Base-by-base conservation (phyloP, 2,329 filamentous ascomycete species). In the Alternaria viburni region DNA sequence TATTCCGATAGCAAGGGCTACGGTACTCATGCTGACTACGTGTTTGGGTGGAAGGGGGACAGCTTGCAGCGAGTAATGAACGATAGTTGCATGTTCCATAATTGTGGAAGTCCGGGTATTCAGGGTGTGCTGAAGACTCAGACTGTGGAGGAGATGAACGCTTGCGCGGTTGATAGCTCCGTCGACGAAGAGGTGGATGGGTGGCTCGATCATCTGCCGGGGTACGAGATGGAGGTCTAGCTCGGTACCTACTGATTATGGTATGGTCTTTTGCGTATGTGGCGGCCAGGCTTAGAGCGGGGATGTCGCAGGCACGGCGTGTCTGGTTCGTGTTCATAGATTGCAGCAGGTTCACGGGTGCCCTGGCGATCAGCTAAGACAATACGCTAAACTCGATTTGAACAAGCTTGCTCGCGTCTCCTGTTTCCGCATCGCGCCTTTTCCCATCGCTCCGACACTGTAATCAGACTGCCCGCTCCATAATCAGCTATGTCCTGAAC, bases 21-120 rank as follows among this genome's bases (percentile, higher is more conserved):
- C 43, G 71, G 71, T 11, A 69, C 72, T 19, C 71, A 75, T 52
- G 70, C 69, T 3, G 66, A 73, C 46, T 73, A 73, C 47, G 66
- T 73, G 63, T 73, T 73, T 64, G 70, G 70, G 5, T 75, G 70
- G 74, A 73, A 76, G 54, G 74, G 71, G 25, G 74, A 77, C 51
- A 57, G 67, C 6, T 57, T 77, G 17, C 74, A 77, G 51, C 30
- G 71, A 61, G 52, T 65, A 13, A 72, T 75, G 64, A 71, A 75
- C 47, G 62, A 66, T 45, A 63, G 45, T 13, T 73, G 70, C 32
- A 67, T 76, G 54, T 74, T 79, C 46, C 64, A 66, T 44, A 30
- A n/a, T 5, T 71, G 67, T 56, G 65, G 65, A 19, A 69, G 64
- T 45, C 66, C 68, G n/a, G 68, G 67, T 11, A 57, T 65, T 52